A percentile compares a stretch with the other conserved stretches of the same genome.
phyloP scores from a whole-genome alignment of 441 rosid species.

The Euphorbia celastroides region DNA sequence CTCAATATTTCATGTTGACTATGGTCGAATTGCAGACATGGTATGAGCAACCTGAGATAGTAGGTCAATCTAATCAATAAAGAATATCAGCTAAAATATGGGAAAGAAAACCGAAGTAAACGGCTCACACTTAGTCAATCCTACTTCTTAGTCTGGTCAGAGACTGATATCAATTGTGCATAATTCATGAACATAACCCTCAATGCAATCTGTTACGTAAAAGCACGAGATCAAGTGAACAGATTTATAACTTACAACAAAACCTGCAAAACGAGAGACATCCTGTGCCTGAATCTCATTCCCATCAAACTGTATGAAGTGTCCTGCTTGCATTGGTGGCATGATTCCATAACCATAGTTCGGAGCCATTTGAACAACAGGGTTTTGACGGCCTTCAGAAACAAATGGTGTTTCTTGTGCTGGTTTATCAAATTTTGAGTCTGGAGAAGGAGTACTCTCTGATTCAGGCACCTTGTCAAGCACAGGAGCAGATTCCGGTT shows the following conservation, averaged over 20 bases:
- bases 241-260: constrained; percentile 30
- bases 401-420: constrained; percentile 35
- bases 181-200: not conserved
- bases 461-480: constrained; percentile 28
- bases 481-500: constrained; percentile 33
- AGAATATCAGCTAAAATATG: not conserved
- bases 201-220: not conserved
- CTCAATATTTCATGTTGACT: too few relatives aligned
- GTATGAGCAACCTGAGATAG: too few relatives aligned
- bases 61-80: too few relatives aligned
- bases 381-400: constrained; percentile 43
- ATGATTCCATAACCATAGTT: constrained; percentile 48
- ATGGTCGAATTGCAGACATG: too few relatives aligned
- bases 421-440: constrained; percentile 28
- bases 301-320: constrained; percentile 39
- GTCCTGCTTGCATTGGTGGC: constrained; percentile 44
- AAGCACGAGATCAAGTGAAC: not conserved
- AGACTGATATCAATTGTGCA: not conserved
- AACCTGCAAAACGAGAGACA: constrained; percentile 31
- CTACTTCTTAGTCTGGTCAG: not conserved
- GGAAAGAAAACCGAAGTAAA: not conserved
- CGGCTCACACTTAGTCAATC: not conserved
- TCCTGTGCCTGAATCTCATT: constrained; percentile 47
- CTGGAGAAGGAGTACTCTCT: constrained; percentile 21
- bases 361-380: constrained; percentile 45